Evolutionary conservation across 371 early-diverging fungal genomes (phyloP).

Genomic region (Chytridium lagenaria): DNA sequence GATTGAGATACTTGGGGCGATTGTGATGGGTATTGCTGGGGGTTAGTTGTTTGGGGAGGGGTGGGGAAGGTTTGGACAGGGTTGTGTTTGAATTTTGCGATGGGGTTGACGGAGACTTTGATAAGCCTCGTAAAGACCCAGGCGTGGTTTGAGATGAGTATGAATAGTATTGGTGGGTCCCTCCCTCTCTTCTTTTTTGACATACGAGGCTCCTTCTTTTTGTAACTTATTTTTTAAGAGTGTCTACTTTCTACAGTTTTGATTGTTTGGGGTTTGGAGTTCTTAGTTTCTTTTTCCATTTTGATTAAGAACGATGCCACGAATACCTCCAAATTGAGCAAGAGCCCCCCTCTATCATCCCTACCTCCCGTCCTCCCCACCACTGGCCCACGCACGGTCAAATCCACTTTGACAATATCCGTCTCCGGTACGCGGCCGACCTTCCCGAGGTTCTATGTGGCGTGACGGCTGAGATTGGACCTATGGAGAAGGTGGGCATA

Average conservation of each 20-base stretch:
- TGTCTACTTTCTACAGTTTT: no score
- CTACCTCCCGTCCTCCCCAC: constrained; percentile 57
- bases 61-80: constrained; percentile 78
- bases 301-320: constrained; percentile 74
- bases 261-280: no score
- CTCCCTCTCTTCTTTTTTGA: neutral
- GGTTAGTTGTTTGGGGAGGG: no score
- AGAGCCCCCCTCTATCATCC: constrained; percentile 66
- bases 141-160: constrained; percentile 79
- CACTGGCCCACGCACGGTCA: constrained; percentile 68
- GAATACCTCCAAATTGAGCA: constrained; percentile 72
- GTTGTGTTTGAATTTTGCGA: constrained; percentile 71
- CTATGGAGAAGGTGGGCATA: constrained; percentile 63
- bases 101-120: constrained; percentile 69
- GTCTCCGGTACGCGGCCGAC: constrained; percentile 43
- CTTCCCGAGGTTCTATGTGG: constrained; percentile 57
- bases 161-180: neutral
- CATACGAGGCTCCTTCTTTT: no score
- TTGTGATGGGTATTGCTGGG: constrained; percentile 71
- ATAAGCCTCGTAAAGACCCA: constrained; percentile 76
- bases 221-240: no score
- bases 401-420: constrained; percentile 57
- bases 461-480: constrained; percentile 62
- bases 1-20: constrained; percentile 68
- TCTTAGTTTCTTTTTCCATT: no score